These are phyloP conservation scores for Globisporangium carolinianum DNA, from an alignment of 352 stramenopile genomes.

Conservation along the genomic window DNA sequence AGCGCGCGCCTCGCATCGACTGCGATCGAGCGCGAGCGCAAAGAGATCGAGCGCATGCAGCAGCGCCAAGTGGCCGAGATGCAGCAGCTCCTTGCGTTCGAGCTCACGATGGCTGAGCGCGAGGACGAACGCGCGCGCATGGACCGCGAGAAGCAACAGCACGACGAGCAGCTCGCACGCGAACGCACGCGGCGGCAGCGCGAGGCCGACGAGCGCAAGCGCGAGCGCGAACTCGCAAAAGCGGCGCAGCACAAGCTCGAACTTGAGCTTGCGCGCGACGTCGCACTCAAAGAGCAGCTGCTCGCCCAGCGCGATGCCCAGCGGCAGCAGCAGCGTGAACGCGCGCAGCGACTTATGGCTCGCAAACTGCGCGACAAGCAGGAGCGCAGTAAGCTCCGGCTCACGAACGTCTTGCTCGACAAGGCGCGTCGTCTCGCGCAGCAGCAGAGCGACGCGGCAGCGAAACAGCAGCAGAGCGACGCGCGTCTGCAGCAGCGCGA, in stretches of 20 bases:
- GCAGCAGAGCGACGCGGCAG: constrained; percentile 43
- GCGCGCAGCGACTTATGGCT: constrained; percentile 34
- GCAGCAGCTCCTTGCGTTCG: constrained; percentile 66
- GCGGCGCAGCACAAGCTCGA: constrained; percentile 42
- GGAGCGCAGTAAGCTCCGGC: constrained; percentile 56
- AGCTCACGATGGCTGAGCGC: constrained; percentile 53
- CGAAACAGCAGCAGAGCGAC: constrained; percentile 61
- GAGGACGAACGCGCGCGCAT: constrained; percentile 43
- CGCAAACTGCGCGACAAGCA: constrained; percentile 49
- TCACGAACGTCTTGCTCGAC: constrained; percentile 53
- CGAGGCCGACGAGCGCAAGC: constrained; percentile 42
- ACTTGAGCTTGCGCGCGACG: constrained; percentile 33
- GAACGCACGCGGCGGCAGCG: constrained; percentile 36
- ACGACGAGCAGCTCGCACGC: constrained; percentile 32
- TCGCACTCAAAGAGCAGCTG: constrained; percentile 31
- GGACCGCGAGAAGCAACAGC: constrained; percentile 37
- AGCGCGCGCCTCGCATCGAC: constrained; percentile 28
- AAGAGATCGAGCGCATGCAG: constrained; percentile 63
- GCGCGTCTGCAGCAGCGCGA: constrained; percentile 48
- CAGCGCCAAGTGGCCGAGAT: constrained; percentile 57
- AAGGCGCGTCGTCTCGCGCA: constrained; percentile 38
- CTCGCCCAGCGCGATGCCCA: constrained; percentile 40
- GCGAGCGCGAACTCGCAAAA: constrained; percentile 46
- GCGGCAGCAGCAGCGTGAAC: constrained; percentile 37
- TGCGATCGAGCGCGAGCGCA: constrained; percentile 60